Base-by-base conservation (phyloP, 345 rosid species). In the Camelina laxa region DNA sequence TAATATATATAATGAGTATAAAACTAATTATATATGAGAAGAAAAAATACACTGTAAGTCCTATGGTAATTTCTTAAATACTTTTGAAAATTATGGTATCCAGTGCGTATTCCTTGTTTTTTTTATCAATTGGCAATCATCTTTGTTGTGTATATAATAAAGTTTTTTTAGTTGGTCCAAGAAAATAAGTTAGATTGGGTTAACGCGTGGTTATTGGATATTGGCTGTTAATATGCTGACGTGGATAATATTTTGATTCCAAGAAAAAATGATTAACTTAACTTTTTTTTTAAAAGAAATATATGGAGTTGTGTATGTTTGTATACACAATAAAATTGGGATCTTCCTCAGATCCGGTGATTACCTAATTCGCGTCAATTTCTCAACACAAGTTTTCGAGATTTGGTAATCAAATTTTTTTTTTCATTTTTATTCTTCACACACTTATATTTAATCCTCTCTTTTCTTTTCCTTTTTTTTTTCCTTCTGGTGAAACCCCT, bases 341-440 rank as follows among this genome's bases (percentile, higher is more conserved):
- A 76, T 62, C 22, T 53, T 69, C 22, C 44, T 69, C 59, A 76
- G 80, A 76, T 76, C 75, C 53, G 24, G 64, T 68, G 80, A 62
- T 54, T 45, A 21, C 69, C 79, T 54, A 33, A 69, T 44, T 69
- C 24, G 65, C 70, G 49, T 76, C 75, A 69, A 69, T 53, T 27
- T 69, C 70, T 53, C 74, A 17, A 60, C 54, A 69, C 69, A 33
- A 36, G 9, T 38, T 60, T 67, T 41, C 68, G 64, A 31, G 79
- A 67, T 75, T 72, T 19, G 67, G 73, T 74, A 69, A 19, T 14
- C 11, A 41, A 60, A 49, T 60, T 50, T 33, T 27, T n/a, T n/a
- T 27, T 27, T 27, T 27, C 30, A 27, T 27, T 27, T 22, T 27
- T 27, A 27, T 35, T 33, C 55, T 53, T 20, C 57, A 4, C 27